These are phyloP conservation scores for Penicillium fuscoglaucum DNA, from an alignment of 2,329 filamentous ascomycete genomes.

Conservation along the genomic window DNA sequence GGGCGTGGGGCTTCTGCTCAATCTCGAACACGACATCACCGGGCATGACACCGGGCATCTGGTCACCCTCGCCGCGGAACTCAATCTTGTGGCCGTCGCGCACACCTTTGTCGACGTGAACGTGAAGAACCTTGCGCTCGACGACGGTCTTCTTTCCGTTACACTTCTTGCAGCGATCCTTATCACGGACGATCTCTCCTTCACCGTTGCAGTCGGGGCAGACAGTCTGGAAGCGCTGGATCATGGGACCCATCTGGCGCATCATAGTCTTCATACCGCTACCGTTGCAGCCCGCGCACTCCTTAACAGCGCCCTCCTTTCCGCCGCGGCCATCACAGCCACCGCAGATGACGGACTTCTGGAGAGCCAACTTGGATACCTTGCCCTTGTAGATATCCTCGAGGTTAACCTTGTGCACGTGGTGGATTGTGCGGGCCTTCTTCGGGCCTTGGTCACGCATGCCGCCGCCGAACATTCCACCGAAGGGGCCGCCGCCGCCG, in stretches of 20 bases:
- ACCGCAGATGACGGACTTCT: slow-evolving; percentile 95
- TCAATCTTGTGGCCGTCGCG: slow-evolving; percentile 93
- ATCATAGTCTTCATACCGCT: slow-evolving; percentile 99
- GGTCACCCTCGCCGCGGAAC: slow-evolving; percentile 95
- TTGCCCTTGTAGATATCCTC: slow-evolving; percentile 99
- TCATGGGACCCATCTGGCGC: slow-evolving; percentile 99
- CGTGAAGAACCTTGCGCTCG: slow-evolving; percentile 96
- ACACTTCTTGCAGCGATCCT: slow-evolving; percentile 96
- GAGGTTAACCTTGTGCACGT: slow-evolving; percentile 96
- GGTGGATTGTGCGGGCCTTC: slow-evolving; percentile 94
- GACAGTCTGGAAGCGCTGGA: slow-evolving; percentile 98
- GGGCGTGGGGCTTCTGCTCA: slow-evolving; percentile 95
- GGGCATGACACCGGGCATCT: slow-evolving; percentile 86
- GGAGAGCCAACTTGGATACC: slow-evolving; percentile 92
- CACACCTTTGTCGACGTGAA: slow-evolving; percentile 94
- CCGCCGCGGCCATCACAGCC: slow-evolving; percentile 93
- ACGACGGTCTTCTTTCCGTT: slow-evolving; percentile 96
- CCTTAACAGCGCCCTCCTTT: slow-evolving; percentile 96
- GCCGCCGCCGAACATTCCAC: slow-evolving; percentile 75
- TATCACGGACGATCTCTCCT: slow-evolving; percentile 93
- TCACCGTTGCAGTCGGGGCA: slow-evolving; percentile 98
- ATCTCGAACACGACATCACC: slow-evolving; percentile 99
- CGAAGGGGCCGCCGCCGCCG: slow-evolving; percentile 65
- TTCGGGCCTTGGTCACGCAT: slow-evolving; percentile 79
- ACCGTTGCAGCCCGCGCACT: slow-evolving; percentile 86